Conservation (phyloP, 257 asterid species). For the Thymus mandschuricus region DNA sequence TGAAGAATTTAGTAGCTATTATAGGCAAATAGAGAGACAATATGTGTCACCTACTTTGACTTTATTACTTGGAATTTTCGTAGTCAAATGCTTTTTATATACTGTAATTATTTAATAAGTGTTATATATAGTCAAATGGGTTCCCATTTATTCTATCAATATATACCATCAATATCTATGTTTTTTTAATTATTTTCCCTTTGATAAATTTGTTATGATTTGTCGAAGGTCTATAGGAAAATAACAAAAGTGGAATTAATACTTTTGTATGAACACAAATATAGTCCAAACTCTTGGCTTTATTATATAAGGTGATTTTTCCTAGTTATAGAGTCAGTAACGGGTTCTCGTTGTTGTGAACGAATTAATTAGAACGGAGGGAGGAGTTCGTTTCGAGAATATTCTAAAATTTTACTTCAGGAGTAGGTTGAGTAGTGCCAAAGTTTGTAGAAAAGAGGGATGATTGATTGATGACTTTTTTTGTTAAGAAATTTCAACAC, state of each 20-base stretch:
- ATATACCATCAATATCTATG: neutral
- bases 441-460: too few relatives aligned
- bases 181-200: too few relatives aligned
- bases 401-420: too few relatives aligned
- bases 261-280: neutral
- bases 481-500: too few relatives aligned
- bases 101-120: neutral
- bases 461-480: too few relatives aligned
- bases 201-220: neutral
- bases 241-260: neutral
- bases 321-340: too few relatives aligned
- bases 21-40: neutral
- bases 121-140: neutral
- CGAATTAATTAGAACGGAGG: too few relatives aligned
- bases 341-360: too few relatives aligned
- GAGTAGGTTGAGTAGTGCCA: too few relatives aligned
- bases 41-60: neutral
- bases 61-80: neutral
- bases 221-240: neutral
- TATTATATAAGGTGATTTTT: neutral
- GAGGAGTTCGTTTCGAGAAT: too few relatives aligned
- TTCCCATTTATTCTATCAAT: neutral
- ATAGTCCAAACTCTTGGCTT: neutral
- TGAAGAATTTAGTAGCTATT: constrained; percentile 3
- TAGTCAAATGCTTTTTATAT: constrained; percentile 16